Evolutionary conservation across 441 rosid genomes (phyloP).

Genomic region (Hura crepitans): DNA sequence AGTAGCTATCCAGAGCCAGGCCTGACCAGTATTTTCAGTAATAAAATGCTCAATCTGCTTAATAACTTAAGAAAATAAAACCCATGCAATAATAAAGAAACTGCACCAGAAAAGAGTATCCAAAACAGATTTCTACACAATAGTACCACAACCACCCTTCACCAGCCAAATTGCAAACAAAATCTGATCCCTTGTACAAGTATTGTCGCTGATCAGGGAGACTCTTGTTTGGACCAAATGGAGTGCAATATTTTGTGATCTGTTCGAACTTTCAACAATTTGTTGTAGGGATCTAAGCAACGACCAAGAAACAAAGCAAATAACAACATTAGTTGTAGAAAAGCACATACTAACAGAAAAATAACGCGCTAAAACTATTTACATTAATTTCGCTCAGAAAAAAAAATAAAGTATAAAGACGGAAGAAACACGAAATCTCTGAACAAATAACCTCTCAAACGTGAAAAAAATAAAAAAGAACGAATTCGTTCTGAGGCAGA

Average conservation of each 20-base stretch:
- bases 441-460: constrained; percentile 1
- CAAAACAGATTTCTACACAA: constrained; percentile 19
- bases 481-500: background rate
- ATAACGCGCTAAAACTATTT: background rate
- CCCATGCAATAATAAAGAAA: constrained; percentile 10
- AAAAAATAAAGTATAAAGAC: constrained; percentile 6
- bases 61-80: constrained; percentile 24
- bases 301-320: constrained; percentile 25
- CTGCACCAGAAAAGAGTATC: constrained; percentile 6
- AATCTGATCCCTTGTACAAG: constrained; percentile 24
- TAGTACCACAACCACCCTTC: constrained; percentile 28
- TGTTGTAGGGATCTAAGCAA: constrained; percentile 40
- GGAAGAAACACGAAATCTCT: background rate
- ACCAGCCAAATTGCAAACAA: constrained; percentile 28
- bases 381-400: constrained; percentile 1
- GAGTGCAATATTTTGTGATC: constrained; percentile 31
- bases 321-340: constrained; percentile 26
- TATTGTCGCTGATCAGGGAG: constrained; percentile 25
- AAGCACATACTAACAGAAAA: constrained; percentile 13
- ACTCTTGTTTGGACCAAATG: constrained; percentile 31
- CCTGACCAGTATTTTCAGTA: constrained; percentile 35
- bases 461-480: background rate
- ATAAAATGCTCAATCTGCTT: constrained; percentile 28
- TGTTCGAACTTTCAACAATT: constrained; percentile 36
- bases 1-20: constrained; percentile 73